Evolutionary conservation across 345 rosid genomes (phyloP).

Genomic region (Laguncularia racemosa): DNA sequence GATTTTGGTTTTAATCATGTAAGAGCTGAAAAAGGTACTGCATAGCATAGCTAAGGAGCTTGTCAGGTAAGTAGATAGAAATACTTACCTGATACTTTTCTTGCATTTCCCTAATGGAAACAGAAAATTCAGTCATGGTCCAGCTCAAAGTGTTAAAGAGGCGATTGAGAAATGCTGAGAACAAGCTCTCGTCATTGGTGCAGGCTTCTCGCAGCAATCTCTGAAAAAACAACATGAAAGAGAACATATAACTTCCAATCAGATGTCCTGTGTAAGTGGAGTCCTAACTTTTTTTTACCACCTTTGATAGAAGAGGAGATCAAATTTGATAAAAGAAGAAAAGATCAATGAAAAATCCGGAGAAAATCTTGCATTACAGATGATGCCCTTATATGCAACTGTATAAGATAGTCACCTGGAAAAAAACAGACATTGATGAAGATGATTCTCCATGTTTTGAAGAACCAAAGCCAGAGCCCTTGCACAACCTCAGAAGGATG

Average conservation of each 20-base stretch:
- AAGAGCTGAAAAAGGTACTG: no score
- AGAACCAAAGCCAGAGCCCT: conserved; percentile 74
- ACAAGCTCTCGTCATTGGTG: conserved; percentile 50
- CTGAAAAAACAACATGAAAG: conserved; percentile 25
- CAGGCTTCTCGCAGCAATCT: conserved; percentile 78
- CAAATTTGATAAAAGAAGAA: conserved; percentile 6
- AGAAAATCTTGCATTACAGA: background rate
- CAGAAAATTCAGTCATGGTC: conserved; percentile 97
- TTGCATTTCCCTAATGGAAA: conserved; percentile 91
- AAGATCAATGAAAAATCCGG: background rate
- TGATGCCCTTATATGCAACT: background rate
- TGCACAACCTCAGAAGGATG: conserved; percentile 81
- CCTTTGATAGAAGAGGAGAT: no score
- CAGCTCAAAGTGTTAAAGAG: conserved; percentile 94
- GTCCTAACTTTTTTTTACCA: no score
- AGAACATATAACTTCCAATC: background rate
- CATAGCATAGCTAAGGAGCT: background rate
- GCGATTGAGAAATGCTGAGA: conserved; percentile 87
- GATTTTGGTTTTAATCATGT: no score
- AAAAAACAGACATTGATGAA: conserved; percentile 53
- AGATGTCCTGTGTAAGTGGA: no score
- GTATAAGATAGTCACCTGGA: conserved; percentile 48
- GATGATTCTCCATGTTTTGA: conserved; percentile 83
- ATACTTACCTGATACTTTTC: conserved; percentile 73
- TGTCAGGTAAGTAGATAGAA: background rate